These are phyloP conservation scores for Datura wrightii DNA, from an alignment of 257 asterid species.

Conservation along the genomic window DNA sequence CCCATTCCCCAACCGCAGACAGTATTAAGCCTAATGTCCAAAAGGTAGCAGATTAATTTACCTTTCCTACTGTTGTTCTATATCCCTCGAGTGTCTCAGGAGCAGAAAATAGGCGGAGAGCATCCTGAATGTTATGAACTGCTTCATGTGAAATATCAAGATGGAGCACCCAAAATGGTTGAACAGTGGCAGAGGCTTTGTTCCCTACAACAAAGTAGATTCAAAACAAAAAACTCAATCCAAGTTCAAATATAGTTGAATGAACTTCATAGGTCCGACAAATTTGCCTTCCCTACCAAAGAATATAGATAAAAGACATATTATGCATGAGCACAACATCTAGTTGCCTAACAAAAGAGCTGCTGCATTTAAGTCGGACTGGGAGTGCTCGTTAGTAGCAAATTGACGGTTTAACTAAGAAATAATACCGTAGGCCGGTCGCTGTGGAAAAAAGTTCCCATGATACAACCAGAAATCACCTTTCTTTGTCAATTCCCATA, in stretches of 20 bases:
- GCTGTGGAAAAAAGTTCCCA: not conserved
- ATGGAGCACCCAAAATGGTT: conserved; percentile 88
- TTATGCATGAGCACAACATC: not conserved
- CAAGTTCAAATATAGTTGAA: conserved; percentile 13
- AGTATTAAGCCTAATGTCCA: conserved; percentile 14
- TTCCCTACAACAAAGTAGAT: conserved; percentile 60
- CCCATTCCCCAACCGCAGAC: conserved; percentile 23
- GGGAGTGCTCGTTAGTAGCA: not conserved
- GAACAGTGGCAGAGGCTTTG: conserved; percentile 78
- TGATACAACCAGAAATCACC: not conserved
- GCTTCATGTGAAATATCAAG: conserved; percentile 79
- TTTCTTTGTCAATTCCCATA: not conserved
- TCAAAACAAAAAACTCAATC: conserved; percentile 26
- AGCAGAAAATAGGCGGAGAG: conserved; percentile 73
- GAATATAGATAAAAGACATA: not conserved
- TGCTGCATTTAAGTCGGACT: not conserved
- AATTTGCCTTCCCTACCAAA: not conserved
- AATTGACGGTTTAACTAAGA: not conserved
- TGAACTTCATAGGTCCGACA: not conserved
- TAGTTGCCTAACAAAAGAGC: not conserved
- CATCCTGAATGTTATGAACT: conserved; percentile 77
- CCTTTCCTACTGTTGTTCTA: conserved; percentile 74
- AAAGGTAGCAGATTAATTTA: conserved; percentile 33
- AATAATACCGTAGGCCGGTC: not conserved
- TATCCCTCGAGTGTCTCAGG: conserved; percentile 88